phyloP scores from a whole-genome alignment of 495 filamentous ascomycete genomes.

The Neurospora terricola region DNA sequence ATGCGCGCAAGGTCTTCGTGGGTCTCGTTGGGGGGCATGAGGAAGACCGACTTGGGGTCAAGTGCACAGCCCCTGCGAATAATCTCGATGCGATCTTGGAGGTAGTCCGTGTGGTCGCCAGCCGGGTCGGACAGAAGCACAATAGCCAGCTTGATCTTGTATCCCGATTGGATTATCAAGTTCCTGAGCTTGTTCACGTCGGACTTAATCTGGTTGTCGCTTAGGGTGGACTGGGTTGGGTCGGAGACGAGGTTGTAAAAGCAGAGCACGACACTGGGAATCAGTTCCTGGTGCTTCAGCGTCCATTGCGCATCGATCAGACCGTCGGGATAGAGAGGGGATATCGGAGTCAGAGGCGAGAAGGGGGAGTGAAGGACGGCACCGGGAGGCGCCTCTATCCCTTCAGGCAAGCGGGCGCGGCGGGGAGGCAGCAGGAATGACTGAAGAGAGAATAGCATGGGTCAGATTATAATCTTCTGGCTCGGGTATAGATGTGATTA shows the following conservation, averaged over 20 bases:
- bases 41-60: conserved; percentile 65
- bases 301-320: conserved; percentile 73
- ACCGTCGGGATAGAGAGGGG: conserved; percentile 77
- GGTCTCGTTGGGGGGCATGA: conserved; percentile 39
- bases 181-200: conserved; percentile 71
- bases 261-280: conserved; percentile 71
- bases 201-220: conserved; percentile 80
- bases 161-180: conserved; percentile 54
- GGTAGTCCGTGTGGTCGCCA: conserved; percentile 43
- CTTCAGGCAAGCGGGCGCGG: conserved; percentile 38
- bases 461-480: not conserved
- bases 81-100: conserved; percentile 57
- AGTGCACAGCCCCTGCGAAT: conserved; percentile 70
- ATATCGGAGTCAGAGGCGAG: conserved; percentile 73
- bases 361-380: conserved; percentile 72
- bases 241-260: conserved; percentile 65
- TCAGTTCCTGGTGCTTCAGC: conserved; percentile 69
- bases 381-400: conserved; percentile 32
- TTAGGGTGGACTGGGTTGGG: conserved; percentile 53
- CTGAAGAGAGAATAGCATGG: conserved; percentile 14
- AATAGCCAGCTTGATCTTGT: conserved; percentile 64
- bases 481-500: not conserved
- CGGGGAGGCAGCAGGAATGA: conserved; percentile 40
- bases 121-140: conserved; percentile 65
- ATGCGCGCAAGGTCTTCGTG: conserved; percentile 50